These are phyloP conservation scores for Vitellaria paradoxa DNA, from an alignment of 179 eudicot species.

Conservation along the genomic window DNA sequence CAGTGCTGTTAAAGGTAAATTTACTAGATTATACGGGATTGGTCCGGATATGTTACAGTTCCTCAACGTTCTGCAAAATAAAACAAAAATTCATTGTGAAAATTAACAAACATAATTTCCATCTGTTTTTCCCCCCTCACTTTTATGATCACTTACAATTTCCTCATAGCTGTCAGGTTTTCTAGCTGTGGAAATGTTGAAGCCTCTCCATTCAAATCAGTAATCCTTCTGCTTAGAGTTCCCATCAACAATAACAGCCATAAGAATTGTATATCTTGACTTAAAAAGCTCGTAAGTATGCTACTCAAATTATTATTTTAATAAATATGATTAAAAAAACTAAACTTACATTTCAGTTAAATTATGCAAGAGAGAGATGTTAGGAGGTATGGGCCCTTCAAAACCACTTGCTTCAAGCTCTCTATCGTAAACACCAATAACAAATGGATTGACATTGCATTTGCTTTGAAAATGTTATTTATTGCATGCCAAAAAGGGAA, in stretches of 20 bases:
- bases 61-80: constrained; percentile 41
- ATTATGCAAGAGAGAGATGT: constrained; percentile 37
- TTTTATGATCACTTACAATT: constrained; percentile 30
- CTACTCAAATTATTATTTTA: neutral
- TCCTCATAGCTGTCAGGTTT: constrained; percentile 25
- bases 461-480: neutral
- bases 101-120: neutral
- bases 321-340: neutral
- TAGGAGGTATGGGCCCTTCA: constrained; percentile 55
- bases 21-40: constrained; percentile 27
- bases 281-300: neutral
- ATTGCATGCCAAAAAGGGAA: neutral
- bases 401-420: constrained; percentile 55
- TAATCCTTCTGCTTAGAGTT: constrained; percentile 45
- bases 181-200: constrained; percentile 40
- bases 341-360: constrained; percentile 44
- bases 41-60: constrained; percentile 42
- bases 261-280: too few species aligned
- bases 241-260: too few species aligned
- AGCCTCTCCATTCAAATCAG: constrained; percentile 42
- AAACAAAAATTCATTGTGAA: neutral
- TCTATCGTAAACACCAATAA: constrained; percentile 21
- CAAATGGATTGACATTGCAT: neutral
- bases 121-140: neutral
- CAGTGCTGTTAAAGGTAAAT: constrained; percentile 32